phyloP scores from a whole-genome alignment of 2,329 filamentous ascomycete species.

The Fusarium citri region DNA sequence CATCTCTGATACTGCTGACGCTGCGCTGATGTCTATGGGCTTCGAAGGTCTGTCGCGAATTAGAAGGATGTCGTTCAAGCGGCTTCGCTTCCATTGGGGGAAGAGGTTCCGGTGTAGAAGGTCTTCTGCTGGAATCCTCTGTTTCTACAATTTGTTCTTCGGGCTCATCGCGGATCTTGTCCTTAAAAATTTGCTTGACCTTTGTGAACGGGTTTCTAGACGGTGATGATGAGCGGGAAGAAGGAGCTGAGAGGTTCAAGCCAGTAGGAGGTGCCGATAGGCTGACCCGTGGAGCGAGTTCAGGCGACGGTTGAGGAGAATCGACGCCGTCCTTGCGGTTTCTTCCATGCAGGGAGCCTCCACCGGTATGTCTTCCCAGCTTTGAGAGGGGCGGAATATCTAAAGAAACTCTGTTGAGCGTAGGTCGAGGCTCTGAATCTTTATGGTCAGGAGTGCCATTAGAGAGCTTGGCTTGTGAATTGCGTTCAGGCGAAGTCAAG shows the following conservation, averaged over 20 bases:
- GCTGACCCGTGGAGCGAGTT: constrained; percentile 60
- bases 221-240: constrained; percentile 73
- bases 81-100: constrained; percentile 50
- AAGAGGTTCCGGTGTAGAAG: constrained; percentile 45
- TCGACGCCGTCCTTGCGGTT: constrained; percentile 58
- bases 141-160: constrained; percentile 50
- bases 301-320: constrained; percentile 64
- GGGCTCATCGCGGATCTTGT: constrained; percentile 62
- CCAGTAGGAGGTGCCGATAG: constrained; percentile 68
- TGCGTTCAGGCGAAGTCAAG: constrained; percentile 50
- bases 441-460: constrained; percentile 54
- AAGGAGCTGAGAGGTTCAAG: constrained; percentile 71
- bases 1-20: constrained; percentile 59
- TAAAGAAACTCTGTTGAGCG: constrained; percentile 34
- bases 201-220: constrained; percentile 68
- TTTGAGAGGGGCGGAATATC: constrained; percentile 44
- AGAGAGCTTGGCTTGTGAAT: constrained; percentile 42
- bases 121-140: constrained; percentile 48
- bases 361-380: constrained; percentile 58
- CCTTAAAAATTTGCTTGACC: constrained; percentile 67
- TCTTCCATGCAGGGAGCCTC: constrained; percentile 57
- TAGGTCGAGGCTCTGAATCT: constrained; percentile 53
- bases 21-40: constrained; percentile 62
- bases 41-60: constrained; percentile 56
- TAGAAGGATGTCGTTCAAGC: constrained; percentile 43